A percentile compares a stretch with the other conserved stretches of the same genome.
phyloP scores from a whole-genome alignment of 371 early-diverging fungal species.

The Saksenaea vasiformis region DNA sequence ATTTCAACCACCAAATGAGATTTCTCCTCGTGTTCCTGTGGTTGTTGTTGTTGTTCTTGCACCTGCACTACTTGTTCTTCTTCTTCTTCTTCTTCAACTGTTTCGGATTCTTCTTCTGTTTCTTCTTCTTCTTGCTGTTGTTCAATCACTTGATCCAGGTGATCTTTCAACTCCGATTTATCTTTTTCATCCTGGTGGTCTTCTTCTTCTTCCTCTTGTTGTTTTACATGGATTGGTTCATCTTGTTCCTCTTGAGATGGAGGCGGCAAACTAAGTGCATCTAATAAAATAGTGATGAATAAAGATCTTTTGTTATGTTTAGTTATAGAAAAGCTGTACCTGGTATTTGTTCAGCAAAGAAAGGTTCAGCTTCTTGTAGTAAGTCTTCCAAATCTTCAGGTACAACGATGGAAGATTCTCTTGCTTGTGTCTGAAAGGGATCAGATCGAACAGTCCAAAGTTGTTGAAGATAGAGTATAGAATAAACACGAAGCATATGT shows the following conservation, averaged over 20 bases:
- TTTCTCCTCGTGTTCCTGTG: neutral
- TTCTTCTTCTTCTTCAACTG: neutral
- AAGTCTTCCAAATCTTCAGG: neutral
- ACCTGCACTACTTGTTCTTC: neutral
- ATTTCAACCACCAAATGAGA: too few relatives aligned
- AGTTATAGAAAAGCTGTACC: too few relatives aligned
- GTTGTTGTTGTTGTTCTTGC: neutral
- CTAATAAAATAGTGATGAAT: too few relatives aligned
- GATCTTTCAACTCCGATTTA: neutral
- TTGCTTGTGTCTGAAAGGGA: neutral
- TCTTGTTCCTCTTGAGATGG: neutral
- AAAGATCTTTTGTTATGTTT: too few relatives aligned
- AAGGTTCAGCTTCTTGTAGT: neutral
- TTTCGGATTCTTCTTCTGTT: neutral
- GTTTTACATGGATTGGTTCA: neutral
- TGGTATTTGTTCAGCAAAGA: neutral
- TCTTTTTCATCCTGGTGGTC: neutral
- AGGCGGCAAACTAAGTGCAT: neutral
- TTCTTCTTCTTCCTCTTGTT: neutral
- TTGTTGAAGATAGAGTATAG: conserved; percentile 2
- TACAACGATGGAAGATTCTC: neutral
- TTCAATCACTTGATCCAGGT: neutral
- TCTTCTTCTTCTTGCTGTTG: neutral
- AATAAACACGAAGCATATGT: neutral
- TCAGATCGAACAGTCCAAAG: conserved; percentile 2